Percentiles rank a stretch among this genome's conserved stretches.
Evolutionary conservation across 176 grass and related monocot species (phyloP).

Genomic region (Paspalum notatum): DNA sequence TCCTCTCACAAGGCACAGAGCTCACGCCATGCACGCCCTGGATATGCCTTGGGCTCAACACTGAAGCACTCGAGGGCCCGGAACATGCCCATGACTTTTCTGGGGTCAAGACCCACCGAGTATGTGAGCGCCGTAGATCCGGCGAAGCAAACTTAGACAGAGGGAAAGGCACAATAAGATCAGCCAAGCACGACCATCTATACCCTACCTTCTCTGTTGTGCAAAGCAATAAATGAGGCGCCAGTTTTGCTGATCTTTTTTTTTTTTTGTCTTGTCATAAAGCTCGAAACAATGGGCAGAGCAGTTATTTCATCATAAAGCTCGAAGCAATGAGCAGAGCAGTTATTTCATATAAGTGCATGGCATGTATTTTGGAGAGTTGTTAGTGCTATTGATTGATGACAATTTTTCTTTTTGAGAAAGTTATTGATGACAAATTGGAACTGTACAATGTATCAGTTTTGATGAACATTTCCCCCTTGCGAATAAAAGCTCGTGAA

Average conservation of each 20-base stretch:
- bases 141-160: neutral
- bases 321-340: slow-evolving; percentile 37
- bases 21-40: slow-evolving; percentile 30
- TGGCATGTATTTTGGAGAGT: neutral
- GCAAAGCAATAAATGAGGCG: neutral
- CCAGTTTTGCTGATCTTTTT: neutral
- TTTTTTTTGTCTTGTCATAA: slow-evolving; percentile 26
- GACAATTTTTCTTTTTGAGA: too few relatives aligned
- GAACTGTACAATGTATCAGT: neutral
- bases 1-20: slow-evolving; percentile 41
- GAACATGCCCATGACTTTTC: slow-evolving; percentile 14
- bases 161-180: slow-evolving; percentile 27
- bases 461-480: neutral
- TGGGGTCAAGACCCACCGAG: slow-evolving; percentile 31
- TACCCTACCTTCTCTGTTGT: neutral
- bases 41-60: slow-evolving; percentile 10
- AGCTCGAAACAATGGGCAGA: slow-evolving; percentile 39
- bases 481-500: neutral
- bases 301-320: slow-evolving; percentile 30
- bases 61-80: slow-evolving; percentile 42
- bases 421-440: slow-evolving; percentile 13
- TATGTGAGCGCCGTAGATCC: neutral
- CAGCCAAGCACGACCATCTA: neutral
- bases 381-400: slow-evolving; percentile 20
- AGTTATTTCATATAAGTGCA: neutral